phyloP scores from a whole-genome alignment of 768 basidiomycete genomes.

The Hericium coralloides region DNA sequence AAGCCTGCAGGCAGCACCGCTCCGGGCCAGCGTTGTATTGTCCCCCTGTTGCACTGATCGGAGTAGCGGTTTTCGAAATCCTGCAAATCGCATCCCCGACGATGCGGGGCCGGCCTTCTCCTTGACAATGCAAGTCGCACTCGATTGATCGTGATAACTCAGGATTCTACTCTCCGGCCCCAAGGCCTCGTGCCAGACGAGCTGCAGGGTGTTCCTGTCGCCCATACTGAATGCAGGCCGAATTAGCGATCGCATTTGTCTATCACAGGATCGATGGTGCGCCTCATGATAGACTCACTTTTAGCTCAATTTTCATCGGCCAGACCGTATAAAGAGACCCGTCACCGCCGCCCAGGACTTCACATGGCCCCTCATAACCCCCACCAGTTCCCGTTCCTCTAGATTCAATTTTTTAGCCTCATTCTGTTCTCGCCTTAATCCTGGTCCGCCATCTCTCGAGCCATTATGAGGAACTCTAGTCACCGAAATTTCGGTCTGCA shows the following conservation, averaged over 20 bases:
- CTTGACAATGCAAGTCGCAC: not conserved
- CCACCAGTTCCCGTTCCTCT: no score
- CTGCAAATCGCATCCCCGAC: not conserved
- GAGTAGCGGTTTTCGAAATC: not conserved
- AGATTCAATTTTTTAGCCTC: no score
- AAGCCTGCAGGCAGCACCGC: no score
- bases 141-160: slow-evolving; percentile 1
- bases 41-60: not conserved
- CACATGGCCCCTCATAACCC: no score
- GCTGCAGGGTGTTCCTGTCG: not conserved
- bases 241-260: not conserved
- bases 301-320: no score
- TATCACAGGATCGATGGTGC: not conserved
- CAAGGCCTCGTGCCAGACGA: not conserved
- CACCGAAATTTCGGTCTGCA: no score
- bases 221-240: not conserved
- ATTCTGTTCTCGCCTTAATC: no score
- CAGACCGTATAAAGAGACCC: no score
- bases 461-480: no score
- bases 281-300: not conserved
- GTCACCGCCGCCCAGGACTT: no score
- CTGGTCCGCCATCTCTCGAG: no score
- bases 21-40: not conserved
- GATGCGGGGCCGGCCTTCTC: not conserved
- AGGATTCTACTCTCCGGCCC: not conserved